Conservation (phyloP, 164 flowering plant genomes). For the Santalum album region DNA sequence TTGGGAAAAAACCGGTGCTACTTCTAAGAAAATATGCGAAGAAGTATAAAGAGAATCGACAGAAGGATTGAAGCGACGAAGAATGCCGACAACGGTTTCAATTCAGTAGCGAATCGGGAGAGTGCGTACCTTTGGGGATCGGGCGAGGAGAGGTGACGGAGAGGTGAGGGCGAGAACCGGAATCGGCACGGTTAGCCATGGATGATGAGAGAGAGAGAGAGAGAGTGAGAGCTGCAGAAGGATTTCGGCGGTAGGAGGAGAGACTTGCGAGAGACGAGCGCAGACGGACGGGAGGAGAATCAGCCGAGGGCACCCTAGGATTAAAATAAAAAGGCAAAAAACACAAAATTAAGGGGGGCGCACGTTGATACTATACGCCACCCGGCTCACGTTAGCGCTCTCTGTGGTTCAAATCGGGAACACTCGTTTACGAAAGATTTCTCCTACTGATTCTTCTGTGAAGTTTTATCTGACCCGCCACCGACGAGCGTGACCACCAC, state of each 20-base stretch:
- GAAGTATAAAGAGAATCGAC: background rate
- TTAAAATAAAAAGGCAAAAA: slow-evolving; percentile 7
- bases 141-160: slow-evolving; percentile 33
- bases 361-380: slow-evolving; percentile 1
- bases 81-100: background rate
- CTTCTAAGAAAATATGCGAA: no score
- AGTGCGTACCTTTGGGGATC: slow-evolving; percentile 47
- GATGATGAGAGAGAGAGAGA: slow-evolving; percentile 23
- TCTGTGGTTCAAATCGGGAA: no score
- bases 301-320: background rate
- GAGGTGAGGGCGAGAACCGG: slow-evolving; percentile 33
- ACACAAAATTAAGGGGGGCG: slow-evolving; percentile 1
- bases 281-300: background rate
- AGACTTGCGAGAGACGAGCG: slow-evolving; percentile 1
- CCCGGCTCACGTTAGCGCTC: no score
- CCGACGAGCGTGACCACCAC: no score
- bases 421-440: no score
- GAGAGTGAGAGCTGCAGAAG: background rate
- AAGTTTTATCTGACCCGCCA: no score
- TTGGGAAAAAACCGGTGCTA: no score
- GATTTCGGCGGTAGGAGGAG: slow-evolving; percentile 9
- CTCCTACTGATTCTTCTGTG: no score
- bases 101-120: background rate
- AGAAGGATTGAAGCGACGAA: background rate
- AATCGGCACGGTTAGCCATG: slow-evolving; percentile 32